phyloP scores from a whole-genome alignment of 2,329 filamentous ascomycete species.

The Neofusicoccum umdonicola region DNA sequence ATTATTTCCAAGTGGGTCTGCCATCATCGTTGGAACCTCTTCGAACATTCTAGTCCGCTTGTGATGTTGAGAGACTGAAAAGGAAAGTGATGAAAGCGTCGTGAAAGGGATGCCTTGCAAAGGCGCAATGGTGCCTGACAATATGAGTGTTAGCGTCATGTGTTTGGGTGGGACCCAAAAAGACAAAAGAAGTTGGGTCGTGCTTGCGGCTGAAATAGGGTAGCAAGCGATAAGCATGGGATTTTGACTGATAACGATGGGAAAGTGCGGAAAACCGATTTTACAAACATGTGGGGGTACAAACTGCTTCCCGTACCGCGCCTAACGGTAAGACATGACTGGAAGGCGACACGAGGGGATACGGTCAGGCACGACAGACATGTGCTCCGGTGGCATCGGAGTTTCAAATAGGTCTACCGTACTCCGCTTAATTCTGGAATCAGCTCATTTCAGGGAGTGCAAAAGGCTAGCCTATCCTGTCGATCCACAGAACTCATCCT shows the following conservation, averaged over 20 bases:
- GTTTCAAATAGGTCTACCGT: not conserved
- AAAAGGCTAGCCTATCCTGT: not conserved
- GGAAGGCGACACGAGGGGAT: not conserved
- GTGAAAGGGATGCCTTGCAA: not conserved
- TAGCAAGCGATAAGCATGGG: conserved; percentile 4
- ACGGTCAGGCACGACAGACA: no score
- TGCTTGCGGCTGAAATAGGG: not conserved
- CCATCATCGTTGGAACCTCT: not conserved
- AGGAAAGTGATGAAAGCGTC: not conserved
- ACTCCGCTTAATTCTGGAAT: not conserved
- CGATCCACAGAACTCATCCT: not conserved
- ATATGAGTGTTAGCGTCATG: not conserved
- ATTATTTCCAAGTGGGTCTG: not conserved
- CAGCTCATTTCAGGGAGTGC: not conserved
- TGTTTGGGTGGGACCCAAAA: not conserved
- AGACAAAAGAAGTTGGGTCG: not conserved
- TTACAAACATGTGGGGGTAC: not conserved
- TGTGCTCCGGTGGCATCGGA: no score
- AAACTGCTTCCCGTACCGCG: not conserved
- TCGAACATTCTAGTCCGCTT: not conserved
- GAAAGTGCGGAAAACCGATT: not conserved
- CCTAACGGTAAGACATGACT: not conserved
- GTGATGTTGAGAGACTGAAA: not conserved
- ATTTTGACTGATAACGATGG: not conserved
- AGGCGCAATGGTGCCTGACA: not conserved